Percentiles rank a stretch among this genome's conserved stretches.
phyloP scores from a whole-genome alignment of 1,139 yeast genomes.

The Candida pseudoviswanathii region DNA sequence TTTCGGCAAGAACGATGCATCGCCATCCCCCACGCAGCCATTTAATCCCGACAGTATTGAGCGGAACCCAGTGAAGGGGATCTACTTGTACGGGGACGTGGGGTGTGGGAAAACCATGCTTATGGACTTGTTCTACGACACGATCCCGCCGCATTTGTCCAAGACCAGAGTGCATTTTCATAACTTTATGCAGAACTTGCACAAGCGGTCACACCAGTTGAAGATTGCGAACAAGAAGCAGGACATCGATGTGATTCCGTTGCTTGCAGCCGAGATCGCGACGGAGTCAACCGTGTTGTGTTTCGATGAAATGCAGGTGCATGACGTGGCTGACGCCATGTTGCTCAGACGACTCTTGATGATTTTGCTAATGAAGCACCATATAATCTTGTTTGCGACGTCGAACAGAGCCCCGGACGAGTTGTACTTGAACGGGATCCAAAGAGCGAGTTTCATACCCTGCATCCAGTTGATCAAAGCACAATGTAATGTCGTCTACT shows the following conservation, averaged over 20 bases:
- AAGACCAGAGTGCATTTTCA: conserved; percentile 89
- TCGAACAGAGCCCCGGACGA: conserved; percentile 96
- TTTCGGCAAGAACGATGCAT: conserved; percentile 24
- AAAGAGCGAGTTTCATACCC: conserved; percentile 87
- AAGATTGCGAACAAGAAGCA: conserved; percentile 55
- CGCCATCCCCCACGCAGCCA: conserved; percentile 2
- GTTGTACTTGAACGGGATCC: conserved; percentile 89
- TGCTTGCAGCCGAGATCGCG: conserved; percentile 83
- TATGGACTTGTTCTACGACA: conserved; percentile 89
- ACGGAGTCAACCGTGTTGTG: conserved; percentile 76
- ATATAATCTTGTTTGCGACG: conserved; percentile 85
- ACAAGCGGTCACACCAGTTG: conserved; percentile 80
- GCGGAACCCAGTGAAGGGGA: conserved; percentile 59
- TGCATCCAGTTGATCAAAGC: conserved; percentile 80
- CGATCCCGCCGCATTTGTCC: conserved; percentile 75
- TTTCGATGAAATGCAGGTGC: conserved; percentile 94
- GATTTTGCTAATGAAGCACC: conserved; percentile 60
- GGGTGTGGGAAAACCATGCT: conserved; percentile 99
- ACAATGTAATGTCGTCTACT: conserved; percentile 72
- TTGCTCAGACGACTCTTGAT: conserved; percentile 73
- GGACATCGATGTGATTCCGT: conserved; percentile 82
- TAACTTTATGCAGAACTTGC: conserved; percentile 94
- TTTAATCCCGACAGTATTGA: conserved; percentile 16
- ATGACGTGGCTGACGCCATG: conserved; percentile 99
- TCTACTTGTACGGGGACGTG: conserved; percentile 93